A percentile compares a stretch with the other conserved stretches of the same genome.
These are phyloP conservation scores for Fraxinus dipetala DNA, from an alignment of 305 asterid genomes.

Conservation along the genomic window DNA sequence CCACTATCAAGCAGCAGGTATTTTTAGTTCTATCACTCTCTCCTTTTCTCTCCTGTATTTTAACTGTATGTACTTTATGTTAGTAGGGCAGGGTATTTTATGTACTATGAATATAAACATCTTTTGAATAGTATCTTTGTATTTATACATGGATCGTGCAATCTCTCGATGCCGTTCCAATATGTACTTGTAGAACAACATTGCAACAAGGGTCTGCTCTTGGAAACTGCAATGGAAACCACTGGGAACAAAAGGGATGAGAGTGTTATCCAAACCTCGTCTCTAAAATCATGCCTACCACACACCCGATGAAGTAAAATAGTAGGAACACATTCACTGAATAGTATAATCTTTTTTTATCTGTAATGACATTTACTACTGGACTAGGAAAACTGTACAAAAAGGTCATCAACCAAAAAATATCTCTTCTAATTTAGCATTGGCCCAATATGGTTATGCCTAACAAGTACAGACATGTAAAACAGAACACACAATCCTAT, in stretches of 20 bases:
- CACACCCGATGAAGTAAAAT: not conserved
- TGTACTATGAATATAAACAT: not conserved
- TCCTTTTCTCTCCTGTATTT: not conserved
- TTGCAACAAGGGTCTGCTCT: not conserved
- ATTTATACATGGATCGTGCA: not conserved
- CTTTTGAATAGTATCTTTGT: not conserved
- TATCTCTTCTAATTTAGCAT: not conserved
- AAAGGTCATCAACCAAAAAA: not conserved
- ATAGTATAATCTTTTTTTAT: not conserved
- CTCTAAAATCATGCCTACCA: not conserved
- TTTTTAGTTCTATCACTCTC: not conserved
- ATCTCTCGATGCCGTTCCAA: not conserved
- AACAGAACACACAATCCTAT: not conserved
- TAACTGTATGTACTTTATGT: not conserved
- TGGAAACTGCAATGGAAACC: not conserved
- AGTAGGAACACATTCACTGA: not conserved
- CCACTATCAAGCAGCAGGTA: slow-evolving; percentile 88
- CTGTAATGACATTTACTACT: not conserved
- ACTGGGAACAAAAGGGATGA: not conserved
- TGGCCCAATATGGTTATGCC: not conserved
- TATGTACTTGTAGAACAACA: not conserved
- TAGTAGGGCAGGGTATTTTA: not conserved
- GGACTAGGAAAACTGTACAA: not conserved
- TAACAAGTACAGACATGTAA: not conserved
- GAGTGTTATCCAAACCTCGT: not conserved